Base-by-base conservation (phyloP, 208 protist species). In the Wallacemonas rigidus region DNA sequence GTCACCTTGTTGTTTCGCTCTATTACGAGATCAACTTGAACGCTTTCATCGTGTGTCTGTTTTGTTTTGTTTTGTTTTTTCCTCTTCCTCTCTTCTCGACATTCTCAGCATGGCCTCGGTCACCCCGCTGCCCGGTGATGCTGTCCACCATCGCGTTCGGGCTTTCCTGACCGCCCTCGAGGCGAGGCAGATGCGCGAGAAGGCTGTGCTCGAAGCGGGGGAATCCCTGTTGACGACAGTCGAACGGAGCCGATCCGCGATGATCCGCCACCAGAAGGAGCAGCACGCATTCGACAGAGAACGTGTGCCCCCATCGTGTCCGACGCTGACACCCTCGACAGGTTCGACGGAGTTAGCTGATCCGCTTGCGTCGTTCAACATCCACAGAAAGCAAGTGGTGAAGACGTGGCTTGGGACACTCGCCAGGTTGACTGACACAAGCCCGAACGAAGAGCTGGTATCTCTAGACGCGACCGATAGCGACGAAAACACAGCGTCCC, bases 61-160 rank as follows among this genome's bases (percentile, higher is more conserved):
- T 8, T 62, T 2, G 47, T 35, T 40, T 9, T 53, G 9, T 44
- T 56, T 63, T 43, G 51, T 17, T 72, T 72, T 67, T 69, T 17
- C 48, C 39, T 47, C 65, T 70, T 45, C 38, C 9, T 53, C 41
- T 56, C 51, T 56, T 36, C 51, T 6, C n/a, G 15, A 7, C 51
- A 12, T 26, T 26, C 26, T 26, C 26, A 1, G 26, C 26, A 26
- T 26, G 26, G 26, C 26, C 26, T 26, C 26, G 26, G 26, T 26
- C 26, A 26, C 26, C 26, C 26, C 26, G 26, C 26, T 26, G 26
- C 26, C 26, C 35, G 54, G 6, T 7, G 15, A 58, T 9, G 17
- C 54, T 36, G 54, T 58, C 35, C n/a, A 58, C 43, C 12, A 38
- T n/a, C 56, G 56, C 5, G 56, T 62, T 6, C 56, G 5, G 17